Evolutionary conservation across 148 eudicot genomes (phyloP).

Genomic region (Polygonum maritimum): DNA sequence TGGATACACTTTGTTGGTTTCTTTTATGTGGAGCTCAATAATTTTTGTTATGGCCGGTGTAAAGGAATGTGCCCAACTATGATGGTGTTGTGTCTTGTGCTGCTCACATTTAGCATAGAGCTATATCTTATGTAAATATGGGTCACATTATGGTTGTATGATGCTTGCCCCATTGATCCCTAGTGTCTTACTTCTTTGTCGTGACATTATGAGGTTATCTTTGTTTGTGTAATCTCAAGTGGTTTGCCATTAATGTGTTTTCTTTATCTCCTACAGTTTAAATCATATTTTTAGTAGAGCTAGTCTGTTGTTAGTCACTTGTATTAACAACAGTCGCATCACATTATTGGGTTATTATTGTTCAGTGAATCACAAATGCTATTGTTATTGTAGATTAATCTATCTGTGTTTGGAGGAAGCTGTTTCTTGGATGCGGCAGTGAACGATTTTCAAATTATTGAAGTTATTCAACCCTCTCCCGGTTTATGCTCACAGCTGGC

Average conservation of each 20-base stretch:
- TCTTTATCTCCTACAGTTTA: background rate
- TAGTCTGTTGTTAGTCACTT: background rate
- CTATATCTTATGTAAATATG: background rate
- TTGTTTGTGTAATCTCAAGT: background rate
- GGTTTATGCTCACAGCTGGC: slow-evolving; percentile 46
- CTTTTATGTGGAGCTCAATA: background rate
- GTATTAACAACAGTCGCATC: background rate
- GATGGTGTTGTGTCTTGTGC: background rate
- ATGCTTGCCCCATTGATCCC: background rate
- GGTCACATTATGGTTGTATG: background rate
- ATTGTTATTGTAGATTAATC: slow-evolving; percentile 37
- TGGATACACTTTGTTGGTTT: slow-evolving; percentile 15
- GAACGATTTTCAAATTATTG: slow-evolving; percentile 60
- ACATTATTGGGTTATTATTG: background rate
- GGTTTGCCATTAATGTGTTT: background rate
- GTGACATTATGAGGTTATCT: background rate
- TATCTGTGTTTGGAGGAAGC: slow-evolving; percentile 80
- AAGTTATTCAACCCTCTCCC: slow-evolving; percentile 46
- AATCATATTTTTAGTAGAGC: background rate
- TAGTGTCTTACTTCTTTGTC: background rate
- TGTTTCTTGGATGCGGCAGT: slow-evolving; percentile 53
- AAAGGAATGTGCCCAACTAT: background rate
- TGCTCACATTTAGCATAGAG: background rate
- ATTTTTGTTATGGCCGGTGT: background rate
- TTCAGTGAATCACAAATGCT: slow-evolving; percentile 8